These are phyloP conservation scores for Petasospora fabianii DNA, from an alignment of 1,139 yeast species.

Conservation along the genomic window DNA sequence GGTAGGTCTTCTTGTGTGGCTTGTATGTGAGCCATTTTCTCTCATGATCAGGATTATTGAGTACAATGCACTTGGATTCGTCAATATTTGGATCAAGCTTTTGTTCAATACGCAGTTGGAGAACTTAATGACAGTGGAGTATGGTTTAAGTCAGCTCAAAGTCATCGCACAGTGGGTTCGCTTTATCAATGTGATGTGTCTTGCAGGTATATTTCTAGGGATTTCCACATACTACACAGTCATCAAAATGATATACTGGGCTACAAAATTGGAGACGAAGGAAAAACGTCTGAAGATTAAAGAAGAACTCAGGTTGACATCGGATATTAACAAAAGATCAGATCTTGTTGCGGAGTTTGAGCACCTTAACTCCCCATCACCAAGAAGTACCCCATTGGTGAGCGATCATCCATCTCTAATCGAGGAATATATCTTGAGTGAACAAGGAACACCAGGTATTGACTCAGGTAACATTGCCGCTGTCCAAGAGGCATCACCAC, in stretches of 20 bases:
- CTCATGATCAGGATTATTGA: conserved; percentile 19
- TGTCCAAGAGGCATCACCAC: no score
- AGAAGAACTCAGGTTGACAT: conserved; percentile 4
- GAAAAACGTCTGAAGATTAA: conserved; percentile 1
- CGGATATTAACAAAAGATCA: background rate
- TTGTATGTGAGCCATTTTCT: conserved; percentile 21
- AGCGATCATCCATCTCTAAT: conserved; percentile 4
- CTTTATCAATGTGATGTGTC: conserved; percentile 22
- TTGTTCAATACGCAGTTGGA: conserved; percentile 20
- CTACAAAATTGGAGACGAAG: conserved; percentile 19
- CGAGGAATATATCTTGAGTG: conserved; percentile 8
- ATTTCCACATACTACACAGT: conserved; percentile 19
- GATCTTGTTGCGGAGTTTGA: conserved; percentile 6
- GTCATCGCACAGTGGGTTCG: conserved; percentile 22
- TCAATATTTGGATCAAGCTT: conserved; percentile 19
- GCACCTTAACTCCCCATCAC: conserved; percentile 1
- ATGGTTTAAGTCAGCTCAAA: conserved; percentile 16
- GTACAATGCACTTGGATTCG: conserved; percentile 18
- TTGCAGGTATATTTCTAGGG: conserved; percentile 22
- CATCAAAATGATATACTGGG: conserved; percentile 20
- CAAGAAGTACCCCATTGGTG: background rate
- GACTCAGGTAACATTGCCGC: no score
- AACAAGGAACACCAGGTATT: conserved; percentile 3
- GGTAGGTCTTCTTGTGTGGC: conserved; percentile 4
- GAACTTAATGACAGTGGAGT: conserved; percentile 13